Evolutionary conservation across 1,284 basidiomycete genomes (phyloP), one percentile per base, ranked within the genome.

Genomic region (Ganoderma sinense): DNA sequence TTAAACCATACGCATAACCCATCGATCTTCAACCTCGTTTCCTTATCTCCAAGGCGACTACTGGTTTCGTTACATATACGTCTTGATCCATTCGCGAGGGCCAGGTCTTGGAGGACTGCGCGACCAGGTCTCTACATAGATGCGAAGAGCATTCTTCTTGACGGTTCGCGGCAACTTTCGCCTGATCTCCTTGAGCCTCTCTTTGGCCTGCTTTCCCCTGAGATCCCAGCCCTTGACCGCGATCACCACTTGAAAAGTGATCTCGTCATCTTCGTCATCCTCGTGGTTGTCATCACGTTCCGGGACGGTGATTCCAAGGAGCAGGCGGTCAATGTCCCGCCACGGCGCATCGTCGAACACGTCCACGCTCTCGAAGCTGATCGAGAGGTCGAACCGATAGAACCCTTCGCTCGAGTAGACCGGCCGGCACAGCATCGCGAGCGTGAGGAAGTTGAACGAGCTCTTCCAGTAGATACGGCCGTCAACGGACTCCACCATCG

Each of bases 291-390:
- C 66, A 23, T 48, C 64, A 4, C 29, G 31, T 33, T 59, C 26
- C 2, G 39, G 59, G 45, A 11, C 31, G 40, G 31, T 39, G 2
- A 31, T 31, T 31, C 45, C 53, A 23, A 58, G 43, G 33, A 70
- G 62, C n/a, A 62, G 53, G 26, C 31, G 29, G 59, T 71, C 67
- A 31, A 71, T 68, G 16, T 59, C 64, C 29, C 26, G 23, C 70
- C 67, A 71, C 20, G 66, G 61, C 39, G 70, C 70, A 10, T 18
- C 16, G 23, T 68, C 14, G 56, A 68, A 68, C n/a, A 65, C 51
- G n/a, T 53, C 55, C 20, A 53, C n/a, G 61, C 29, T 66, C n/a
- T 65, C 45, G 31, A 68, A 68, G 39, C 45, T 53, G 66, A 71
- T 65, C 18, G 55, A 6, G 6, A 70, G 41, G 18, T 53, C 33